These are phyloP conservation scores for Penicillium palitans DNA, from an alignment of 2,329 filamentous ascomycete genomes.

Conservation along the genomic window DNA sequence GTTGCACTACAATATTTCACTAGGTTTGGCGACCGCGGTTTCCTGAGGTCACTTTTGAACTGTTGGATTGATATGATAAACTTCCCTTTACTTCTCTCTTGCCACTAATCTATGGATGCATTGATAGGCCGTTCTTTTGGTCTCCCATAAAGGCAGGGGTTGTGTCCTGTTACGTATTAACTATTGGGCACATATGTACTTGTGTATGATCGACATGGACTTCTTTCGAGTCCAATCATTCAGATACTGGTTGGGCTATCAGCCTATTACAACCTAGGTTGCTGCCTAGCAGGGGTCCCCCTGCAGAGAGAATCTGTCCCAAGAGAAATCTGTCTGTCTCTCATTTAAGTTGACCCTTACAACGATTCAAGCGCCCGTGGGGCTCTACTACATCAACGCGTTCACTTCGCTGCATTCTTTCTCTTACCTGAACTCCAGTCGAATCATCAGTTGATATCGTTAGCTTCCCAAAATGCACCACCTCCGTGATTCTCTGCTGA, in stretches of 20 bases:
- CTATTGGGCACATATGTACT: neutral
- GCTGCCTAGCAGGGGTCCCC: neutral
- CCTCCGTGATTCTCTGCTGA: slow-evolving; percentile 17
- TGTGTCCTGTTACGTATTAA: slow-evolving; percentile 5
- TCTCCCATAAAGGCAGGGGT: neutral
- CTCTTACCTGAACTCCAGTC: neutral
- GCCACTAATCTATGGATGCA: no score
- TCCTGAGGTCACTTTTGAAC: no score
- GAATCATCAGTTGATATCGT: neutral
- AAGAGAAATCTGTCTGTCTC: neutral
- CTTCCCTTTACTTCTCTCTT: no score
- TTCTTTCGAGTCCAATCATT: slow-evolving; percentile 8
- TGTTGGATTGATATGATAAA: no score
- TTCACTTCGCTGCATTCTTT: neutral
- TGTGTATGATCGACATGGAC: slow-evolving; percentile 4
- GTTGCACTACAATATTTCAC: no score
- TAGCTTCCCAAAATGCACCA: slow-evolving; percentile 11
- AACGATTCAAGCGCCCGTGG: neutral
- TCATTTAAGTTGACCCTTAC: neutral
- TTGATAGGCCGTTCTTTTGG: no score
- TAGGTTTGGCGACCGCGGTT: no score
- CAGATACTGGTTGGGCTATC: slow-evolving; percentile 1
- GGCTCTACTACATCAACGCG: neutral
- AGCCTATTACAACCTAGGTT: neutral
- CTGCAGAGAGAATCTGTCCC: neutral